These are phyloP conservation scores for Podila verticillata DNA, from an alignment of 192 early-diverging fungal genomes.

Conservation along the genomic window DNA sequence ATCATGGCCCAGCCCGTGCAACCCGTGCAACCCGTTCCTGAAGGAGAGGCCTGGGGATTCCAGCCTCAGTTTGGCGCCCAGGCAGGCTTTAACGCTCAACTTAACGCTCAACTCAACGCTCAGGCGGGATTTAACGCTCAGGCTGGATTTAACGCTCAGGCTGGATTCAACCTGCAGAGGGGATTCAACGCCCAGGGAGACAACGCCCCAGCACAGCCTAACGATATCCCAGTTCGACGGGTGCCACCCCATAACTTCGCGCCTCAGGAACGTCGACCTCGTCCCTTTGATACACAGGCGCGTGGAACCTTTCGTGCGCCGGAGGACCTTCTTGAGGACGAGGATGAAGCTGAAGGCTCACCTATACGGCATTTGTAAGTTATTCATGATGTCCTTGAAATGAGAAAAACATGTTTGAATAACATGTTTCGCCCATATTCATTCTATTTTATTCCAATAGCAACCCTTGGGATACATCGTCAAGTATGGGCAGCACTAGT, in stretches of 20 bases:
- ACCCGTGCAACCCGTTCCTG: slow-evolving; percentile 10
- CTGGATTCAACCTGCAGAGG: neutral
- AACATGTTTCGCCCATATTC: neutral
- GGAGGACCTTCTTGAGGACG: neutral
- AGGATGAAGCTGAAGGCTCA: neutral
- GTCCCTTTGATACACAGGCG: neutral
- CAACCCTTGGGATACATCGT: neutral
- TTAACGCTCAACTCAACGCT: neutral
- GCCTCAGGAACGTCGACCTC: neutral
- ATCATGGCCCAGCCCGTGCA: slow-evolving; percentile 8
- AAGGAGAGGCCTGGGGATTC: slow-evolving; percentile 7
- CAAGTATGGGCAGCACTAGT: neutral
- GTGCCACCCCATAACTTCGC: neutral
- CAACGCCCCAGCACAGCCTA: neutral
- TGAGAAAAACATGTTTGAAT: neutral
- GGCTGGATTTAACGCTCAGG: neutral
- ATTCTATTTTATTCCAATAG: neutral
- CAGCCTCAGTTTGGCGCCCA: slow-evolving; percentile 8
- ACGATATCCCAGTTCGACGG: neutral
- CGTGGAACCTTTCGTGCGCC: neutral
- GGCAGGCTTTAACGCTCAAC: neutral
- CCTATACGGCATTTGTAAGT: neutral
- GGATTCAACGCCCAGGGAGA: neutral
- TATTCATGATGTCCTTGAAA: neutral
- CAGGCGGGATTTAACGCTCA: neutral